Conservation (phyloP, 1,284 basidiomycete species). For the Cryptococcus sp. region DNA sequence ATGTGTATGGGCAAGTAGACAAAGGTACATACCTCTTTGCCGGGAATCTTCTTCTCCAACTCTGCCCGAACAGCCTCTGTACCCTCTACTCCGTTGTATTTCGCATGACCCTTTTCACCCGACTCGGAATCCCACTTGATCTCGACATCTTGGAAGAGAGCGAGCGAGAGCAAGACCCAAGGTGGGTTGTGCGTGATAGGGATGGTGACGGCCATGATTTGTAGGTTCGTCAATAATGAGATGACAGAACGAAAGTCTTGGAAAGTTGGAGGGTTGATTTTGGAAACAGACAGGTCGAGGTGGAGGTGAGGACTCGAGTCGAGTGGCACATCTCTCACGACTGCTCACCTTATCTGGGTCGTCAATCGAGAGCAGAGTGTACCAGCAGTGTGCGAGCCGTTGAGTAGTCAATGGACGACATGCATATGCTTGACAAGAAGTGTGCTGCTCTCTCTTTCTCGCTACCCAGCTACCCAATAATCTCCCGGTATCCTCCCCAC, state of each 20-base stretch:
- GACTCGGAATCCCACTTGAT: constrained; percentile 34
- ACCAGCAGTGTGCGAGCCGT: too few species aligned
- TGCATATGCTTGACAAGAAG: too few species aligned
- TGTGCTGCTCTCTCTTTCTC: background rate
- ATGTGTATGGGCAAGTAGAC: background rate
- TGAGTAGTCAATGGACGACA: too few species aligned
- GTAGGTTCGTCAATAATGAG: too few species aligned
- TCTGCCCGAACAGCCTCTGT: constrained; percentile 32
- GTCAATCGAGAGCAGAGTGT: too few species aligned
- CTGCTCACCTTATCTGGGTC: too few species aligned
- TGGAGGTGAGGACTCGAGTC: too few species aligned
- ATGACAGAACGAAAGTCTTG: too few species aligned
- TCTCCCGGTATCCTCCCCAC: constrained; percentile 12
- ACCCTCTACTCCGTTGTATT: constrained; percentile 32
- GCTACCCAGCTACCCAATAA: constrained; percentile 7
- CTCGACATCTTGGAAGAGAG: constrained; percentile 26
- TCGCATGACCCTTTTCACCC: constrained; percentile 23
- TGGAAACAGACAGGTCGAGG: too few species aligned
- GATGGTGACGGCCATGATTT: constrained; percentile 25
- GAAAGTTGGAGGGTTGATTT: too few species aligned
- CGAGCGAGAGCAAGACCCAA: constrained; percentile 36
- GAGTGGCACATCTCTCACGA: too few species aligned
- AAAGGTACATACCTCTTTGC: constrained; percentile 34
- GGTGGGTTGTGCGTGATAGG: constrained; percentile 37
- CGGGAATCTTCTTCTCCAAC: constrained; percentile 33